Evolutionary conservation across 2,329 filamentous ascomycete species (phyloP).

Genomic region (Teratosphaeria zuluensis): DNA sequence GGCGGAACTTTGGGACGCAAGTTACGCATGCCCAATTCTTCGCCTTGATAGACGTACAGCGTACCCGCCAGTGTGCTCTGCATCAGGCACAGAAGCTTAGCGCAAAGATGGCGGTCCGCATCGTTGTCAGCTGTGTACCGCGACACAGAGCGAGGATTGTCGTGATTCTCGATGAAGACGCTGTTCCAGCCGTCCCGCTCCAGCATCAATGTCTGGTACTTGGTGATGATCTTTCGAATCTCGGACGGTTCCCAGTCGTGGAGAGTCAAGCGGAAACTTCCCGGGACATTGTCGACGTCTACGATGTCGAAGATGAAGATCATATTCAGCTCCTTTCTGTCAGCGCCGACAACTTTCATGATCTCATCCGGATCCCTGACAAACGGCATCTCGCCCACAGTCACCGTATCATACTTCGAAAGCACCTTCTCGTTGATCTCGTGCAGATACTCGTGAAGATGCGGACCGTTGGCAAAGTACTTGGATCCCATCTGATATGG

Average conservation of each 20-base stretch:
- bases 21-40: constrained; percentile 44
- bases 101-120: constrained; percentile 35
- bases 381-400: constrained; percentile 53
- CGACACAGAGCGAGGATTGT: constrained; percentile 40
- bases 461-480: constrained; percentile 48
- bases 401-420: constrained; percentile 48
- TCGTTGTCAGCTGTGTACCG: constrained; percentile 41
- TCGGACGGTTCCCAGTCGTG: constrained; percentile 29
- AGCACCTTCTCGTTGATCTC: constrained; percentile 45
- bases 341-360: constrained; percentile 32
- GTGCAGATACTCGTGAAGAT: constrained; percentile 48
- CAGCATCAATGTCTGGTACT: constrained; percentile 41
- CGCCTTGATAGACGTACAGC: constrained; percentile 42
- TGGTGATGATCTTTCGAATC: constrained; percentile 19
- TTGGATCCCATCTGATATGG: constrained; percentile 40
- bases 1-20: constrained; percentile 46
- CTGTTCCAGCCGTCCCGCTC: constrained; percentile 42
- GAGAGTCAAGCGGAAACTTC: constrained; percentile 27
- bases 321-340: constrained; percentile 37
- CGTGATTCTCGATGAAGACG: constrained; percentile 46
- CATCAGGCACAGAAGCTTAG: constrained; percentile 40
- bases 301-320: constrained; percentile 41
- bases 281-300: constrained; percentile 28
- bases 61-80: constrained; percentile 40
- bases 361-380: constrained; percentile 36